Percentiles rank a stretch among this genome's conserved stretches.
Evolutionary conservation across 2,329 filamentous ascomycete species (phyloP).

Genomic region (Arthrobotrys pseudoclavata): DNA sequence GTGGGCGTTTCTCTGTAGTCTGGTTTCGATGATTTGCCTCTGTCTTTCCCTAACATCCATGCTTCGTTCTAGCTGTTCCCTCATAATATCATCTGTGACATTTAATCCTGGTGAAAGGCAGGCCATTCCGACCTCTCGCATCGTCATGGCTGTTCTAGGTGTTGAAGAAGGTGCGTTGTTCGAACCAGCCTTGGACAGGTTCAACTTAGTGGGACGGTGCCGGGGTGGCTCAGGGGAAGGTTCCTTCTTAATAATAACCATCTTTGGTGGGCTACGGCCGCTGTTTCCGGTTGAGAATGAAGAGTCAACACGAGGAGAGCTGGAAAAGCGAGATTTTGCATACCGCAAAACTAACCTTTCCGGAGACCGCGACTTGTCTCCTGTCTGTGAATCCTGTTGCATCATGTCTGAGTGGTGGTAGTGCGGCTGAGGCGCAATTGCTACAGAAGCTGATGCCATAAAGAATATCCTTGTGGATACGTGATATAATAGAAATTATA

Average conservation of each 20-base stretch:
- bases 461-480: slow-evolving; percentile 50
- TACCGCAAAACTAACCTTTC: slow-evolving; percentile 60
- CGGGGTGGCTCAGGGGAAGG: slow-evolving; percentile 85
- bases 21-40: slow-evolving; percentile 91
- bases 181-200: slow-evolving; percentile 77
- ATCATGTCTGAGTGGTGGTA: slow-evolving; percentile 55
- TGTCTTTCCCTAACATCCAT: slow-evolving; percentile 94
- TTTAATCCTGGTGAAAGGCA: slow-evolving; percentile 96
- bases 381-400: slow-evolving; percentile 57
- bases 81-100: slow-evolving; percentile 95
- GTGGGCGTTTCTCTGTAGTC: slow-evolving; percentile 88
- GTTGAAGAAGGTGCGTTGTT: slow-evolving; percentile 71
- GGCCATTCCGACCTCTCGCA: slow-evolving; percentile 92
- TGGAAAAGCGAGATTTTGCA: slow-evolving; percentile 57
- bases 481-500: slow-evolving; percentile 51
- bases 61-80: slow-evolving; percentile 93
- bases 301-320: slow-evolving; percentile 60
- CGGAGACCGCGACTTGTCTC: slow-evolving; percentile 58
- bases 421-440: slow-evolving; percentile 60
- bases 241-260: slow-evolving; percentile 92
- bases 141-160: slow-evolving; percentile 78
- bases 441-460: slow-evolving; percentile 60
- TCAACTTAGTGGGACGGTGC: slow-evolving; percentile 81
- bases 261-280: slow-evolving; percentile 73
- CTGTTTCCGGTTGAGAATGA: slow-evolving; percentile 52